These are phyloP conservation scores for Chamaenerion angustifolium DNA, from an alignment of 345 rosid species.

Conservation along the genomic window DNA sequence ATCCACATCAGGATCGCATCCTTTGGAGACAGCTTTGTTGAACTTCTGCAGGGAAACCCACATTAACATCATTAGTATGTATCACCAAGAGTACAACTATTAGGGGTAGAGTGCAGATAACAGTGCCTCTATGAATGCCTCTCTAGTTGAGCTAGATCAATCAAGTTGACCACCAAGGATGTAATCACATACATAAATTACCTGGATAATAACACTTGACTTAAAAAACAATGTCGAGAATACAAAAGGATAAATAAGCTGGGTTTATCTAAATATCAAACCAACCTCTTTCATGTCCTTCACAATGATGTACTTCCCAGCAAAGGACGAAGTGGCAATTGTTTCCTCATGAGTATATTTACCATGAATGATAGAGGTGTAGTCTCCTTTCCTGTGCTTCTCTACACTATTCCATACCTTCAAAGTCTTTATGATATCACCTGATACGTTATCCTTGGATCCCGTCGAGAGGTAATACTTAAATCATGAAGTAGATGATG, in stretches of 20 bases:
- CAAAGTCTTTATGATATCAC: constrained; percentile 67
- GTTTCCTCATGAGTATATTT: constrained; percentile 89
- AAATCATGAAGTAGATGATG: constrained; percentile 19
- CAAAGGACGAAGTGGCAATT: constrained; percentile 85
- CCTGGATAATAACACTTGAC: constrained; percentile 26
- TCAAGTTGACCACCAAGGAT: constrained; percentile 69
- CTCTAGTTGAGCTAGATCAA: constrained; percentile 89
- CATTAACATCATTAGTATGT: constrained; percentile 1
- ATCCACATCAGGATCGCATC: constrained; percentile 83
- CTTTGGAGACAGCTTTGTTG: constrained; percentile 54
- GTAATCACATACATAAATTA: constrained; percentile 83
- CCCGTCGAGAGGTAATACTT: too few species aligned
- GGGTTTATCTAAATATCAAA: background rate
- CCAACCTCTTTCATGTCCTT: constrained; percentile 78
- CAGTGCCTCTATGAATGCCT: constrained; percentile 72
- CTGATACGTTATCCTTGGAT: constrained; percentile 27
- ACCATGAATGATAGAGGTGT: constrained; percentile 88
- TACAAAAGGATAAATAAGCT: background rate
- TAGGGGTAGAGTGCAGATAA: background rate
- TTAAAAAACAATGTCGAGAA: background rate
- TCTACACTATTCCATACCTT: constrained; percentile 82
- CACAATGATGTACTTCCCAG: constrained; percentile 56
- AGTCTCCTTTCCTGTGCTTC: constrained; percentile 87
- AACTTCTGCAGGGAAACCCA: constrained; percentile 57
- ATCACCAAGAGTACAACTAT: background rate